Percentiles rank a stretch among this genome's conserved stretches.
Conservation (phyloP, 2,329 filamentous ascomycete species). For the Plectosphaerella cucumerina region DNA sequence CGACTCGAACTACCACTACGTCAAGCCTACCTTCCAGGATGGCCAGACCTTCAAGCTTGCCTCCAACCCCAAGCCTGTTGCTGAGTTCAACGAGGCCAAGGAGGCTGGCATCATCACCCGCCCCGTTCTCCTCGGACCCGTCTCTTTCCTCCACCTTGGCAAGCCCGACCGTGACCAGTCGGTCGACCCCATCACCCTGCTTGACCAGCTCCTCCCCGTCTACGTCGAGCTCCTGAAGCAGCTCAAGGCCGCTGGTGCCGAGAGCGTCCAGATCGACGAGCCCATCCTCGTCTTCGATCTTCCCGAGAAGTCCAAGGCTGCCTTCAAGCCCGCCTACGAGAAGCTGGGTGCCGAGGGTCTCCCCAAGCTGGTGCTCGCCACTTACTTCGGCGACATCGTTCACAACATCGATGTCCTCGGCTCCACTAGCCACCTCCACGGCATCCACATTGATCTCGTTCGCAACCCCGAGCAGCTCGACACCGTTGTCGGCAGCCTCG, state of each 20-base stretch:
- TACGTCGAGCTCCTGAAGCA: conserved; percentile 90
- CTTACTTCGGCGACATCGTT: conserved; percentile 98
- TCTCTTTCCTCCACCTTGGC: conserved; percentile 95
- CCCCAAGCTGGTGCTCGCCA: conserved; percentile 85
- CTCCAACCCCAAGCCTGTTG: conserved; percentile 86
- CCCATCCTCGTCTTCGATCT: conserved; percentile 95
- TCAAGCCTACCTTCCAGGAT: conserved; percentile 97
- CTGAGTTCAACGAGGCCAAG: conserved; percentile 96
- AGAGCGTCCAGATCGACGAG: conserved; percentile 98
- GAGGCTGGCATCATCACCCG: conserved; percentile 90
- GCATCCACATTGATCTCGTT: conserved; percentile 91
- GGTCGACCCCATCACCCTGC: conserved; percentile 88
- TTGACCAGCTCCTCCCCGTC: conserved; percentile 88
- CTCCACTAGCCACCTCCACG: conserved; percentile 58
- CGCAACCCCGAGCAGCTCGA: conserved; percentile 98
- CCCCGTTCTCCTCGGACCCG: conserved; percentile 90
- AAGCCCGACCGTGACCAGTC: conserved; percentile 96
- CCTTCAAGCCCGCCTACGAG: conserved; percentile 97
- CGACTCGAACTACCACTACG: conserved; percentile 99
- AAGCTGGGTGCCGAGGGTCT: conserved; percentile 76
- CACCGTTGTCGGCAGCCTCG: conserved; percentile 75
- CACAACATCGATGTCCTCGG: conserved; percentile 94
- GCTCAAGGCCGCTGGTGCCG: conserved; percentile 94
- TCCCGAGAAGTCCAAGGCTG: conserved; percentile 82
- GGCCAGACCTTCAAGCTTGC: conserved; percentile 93